These are phyloP conservation scores for Endoconidiophora laricicola DNA, from an alignment of 2,329 filamentous ascomycete genomes.

Conservation along the genomic window DNA sequence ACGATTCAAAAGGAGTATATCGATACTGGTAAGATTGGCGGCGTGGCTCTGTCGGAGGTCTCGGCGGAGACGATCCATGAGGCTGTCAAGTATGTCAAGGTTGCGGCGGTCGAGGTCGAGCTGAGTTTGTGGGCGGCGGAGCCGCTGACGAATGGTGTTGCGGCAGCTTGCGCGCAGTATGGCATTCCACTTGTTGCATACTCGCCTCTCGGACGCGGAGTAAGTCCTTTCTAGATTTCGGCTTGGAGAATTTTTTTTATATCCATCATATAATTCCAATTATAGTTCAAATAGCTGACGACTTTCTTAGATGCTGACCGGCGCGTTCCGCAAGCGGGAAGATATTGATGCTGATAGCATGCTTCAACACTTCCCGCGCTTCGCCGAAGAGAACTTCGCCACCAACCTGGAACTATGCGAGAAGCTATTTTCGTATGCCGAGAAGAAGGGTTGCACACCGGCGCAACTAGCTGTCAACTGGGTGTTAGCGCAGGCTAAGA, in stretches of 20 bases:
- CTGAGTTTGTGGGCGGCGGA: constrained; percentile 33
- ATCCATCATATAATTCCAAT: not conserved
- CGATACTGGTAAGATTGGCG: constrained; percentile 33
- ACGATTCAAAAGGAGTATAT: constrained; percentile 32
- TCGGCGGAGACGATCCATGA: constrained; percentile 31
- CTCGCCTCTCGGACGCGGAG: constrained; percentile 47
- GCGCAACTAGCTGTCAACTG: constrained; percentile 52
- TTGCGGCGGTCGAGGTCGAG: constrained; percentile 37
- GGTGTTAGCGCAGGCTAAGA: constrained; percentile 33
- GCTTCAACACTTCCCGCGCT: constrained; percentile 34
- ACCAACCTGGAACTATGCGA: constrained; percentile 46
- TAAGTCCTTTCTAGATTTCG: constrained; percentile 16
- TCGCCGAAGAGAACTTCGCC: constrained; percentile 44
- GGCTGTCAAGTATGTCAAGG: constrained; percentile 27
- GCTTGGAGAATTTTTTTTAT: not conserved
- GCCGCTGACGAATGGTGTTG: constrained; percentile 33
- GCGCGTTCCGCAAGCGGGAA: constrained; percentile 31
- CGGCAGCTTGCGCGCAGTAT: constrained; percentile 40
- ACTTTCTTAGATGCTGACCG: constrained; percentile 34
- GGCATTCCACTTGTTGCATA: constrained; percentile 57
- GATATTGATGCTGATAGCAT: constrained; percentile 40
- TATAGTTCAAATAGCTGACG: not conserved
- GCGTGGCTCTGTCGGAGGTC: constrained; percentile 36
- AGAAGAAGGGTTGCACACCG: constrained; percentile 40
- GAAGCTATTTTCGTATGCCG: constrained; percentile 39